Conservation (phyloP, 2,329 filamentous ascomycete genomes). For the Pseudocercospora musae region DNA sequence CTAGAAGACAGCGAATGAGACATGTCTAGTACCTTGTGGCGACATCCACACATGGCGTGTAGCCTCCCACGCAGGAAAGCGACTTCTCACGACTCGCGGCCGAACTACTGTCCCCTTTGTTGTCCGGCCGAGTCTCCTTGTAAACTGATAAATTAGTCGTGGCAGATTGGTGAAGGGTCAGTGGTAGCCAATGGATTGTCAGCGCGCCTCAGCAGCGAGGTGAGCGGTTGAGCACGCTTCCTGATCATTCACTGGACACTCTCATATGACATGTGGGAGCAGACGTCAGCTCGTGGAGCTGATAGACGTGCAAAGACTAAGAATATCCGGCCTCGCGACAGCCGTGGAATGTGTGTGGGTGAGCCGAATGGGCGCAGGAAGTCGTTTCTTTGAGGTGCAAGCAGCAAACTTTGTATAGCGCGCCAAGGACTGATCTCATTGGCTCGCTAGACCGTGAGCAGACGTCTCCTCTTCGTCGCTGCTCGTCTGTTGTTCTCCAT, state of each 20-base stretch:
- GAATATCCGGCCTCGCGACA: slow-evolving; percentile 15
- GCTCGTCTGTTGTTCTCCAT: slow-evolving; percentile 10
- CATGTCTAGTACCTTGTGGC: slow-evolving; percentile 21
- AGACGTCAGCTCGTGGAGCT: not conserved
- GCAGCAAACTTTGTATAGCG: slow-evolving; percentile 7
- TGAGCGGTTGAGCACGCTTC: not conserved
- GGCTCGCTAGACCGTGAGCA: slow-evolving; percentile 6
- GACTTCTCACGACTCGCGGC: slow-evolving; percentile 1
- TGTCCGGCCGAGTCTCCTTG: slow-evolving; percentile 1
- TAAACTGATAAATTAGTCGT: slow-evolving; percentile 8
- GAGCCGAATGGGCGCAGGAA: slow-evolving; percentile 6
- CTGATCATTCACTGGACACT: not conserved
- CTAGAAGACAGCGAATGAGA: slow-evolving; percentile 31
- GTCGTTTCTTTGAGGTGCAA: slow-evolving; percentile 9
- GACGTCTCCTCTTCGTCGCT: slow-evolving; percentile 9
- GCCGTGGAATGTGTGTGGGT: slow-evolving; percentile 9
- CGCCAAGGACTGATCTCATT: slow-evolving; percentile 7
- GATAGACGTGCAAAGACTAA: slow-evolving; percentile 4
- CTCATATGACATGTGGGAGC: slow-evolving; percentile 3
- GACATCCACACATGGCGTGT: slow-evolving; percentile 20
- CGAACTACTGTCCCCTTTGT: slow-evolving; percentile 11
- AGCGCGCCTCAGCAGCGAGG: slow-evolving; percentile 1
- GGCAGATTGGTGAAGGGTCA: slow-evolving; percentile 6
- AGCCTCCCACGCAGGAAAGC: slow-evolving; percentile 18
- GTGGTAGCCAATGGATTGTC: slow-evolving; percentile 14